Base-by-base conservation (phyloP, 352 stramenopile genomes). In the Phytophthora tentaculata region DNA sequence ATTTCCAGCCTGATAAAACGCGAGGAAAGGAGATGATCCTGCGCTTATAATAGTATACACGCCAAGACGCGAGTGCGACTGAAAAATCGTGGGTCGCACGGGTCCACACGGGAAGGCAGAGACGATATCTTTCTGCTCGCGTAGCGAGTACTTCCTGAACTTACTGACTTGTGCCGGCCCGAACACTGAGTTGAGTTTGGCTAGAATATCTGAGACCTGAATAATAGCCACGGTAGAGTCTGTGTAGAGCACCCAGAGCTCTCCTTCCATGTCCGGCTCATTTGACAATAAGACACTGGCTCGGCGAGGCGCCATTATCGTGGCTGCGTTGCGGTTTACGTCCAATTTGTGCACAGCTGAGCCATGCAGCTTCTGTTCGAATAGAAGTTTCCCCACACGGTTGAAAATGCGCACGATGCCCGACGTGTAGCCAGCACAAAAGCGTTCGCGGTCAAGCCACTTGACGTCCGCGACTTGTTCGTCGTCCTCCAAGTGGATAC, bases 1-100 rank as follows among this genome's bases (percentile, higher is more conserved):
- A 28, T 92, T 92, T 2, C 86, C 88, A 5, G 88, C 88, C 32
- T 94, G 88, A 51, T 94, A 94, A 47, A 96, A 96, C 10, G 84
- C 81, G 9, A 96, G 61, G 52, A 94, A 92, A 0, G 88, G 88
- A 19, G 77, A 73, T 0, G 79, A 80, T 0, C 88, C 88, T 20
- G 85, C 81, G 28, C 80, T 92, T 6, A 96, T 65, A 51, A 93
- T 79, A 14, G 84, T 92, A 37, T 89, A 88, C 2, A 93, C 71
- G 1, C 88, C 86, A 28, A 93, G 73, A 1, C 88, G 86, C 19
- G 86, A 71, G 43, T 96, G 88, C 1, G 81, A 90, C 69, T 96
- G 88, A 57, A 96, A 96, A 45, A 96, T 90, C 22, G 85, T 90
- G 8, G 86, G 84, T 5, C 81, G 71, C 10, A 88, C 80, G 17